Conservation (phyloP, 2,329 filamentous ascomycete genomes). For the Dothidotthia symphoricarpi region DNA sequence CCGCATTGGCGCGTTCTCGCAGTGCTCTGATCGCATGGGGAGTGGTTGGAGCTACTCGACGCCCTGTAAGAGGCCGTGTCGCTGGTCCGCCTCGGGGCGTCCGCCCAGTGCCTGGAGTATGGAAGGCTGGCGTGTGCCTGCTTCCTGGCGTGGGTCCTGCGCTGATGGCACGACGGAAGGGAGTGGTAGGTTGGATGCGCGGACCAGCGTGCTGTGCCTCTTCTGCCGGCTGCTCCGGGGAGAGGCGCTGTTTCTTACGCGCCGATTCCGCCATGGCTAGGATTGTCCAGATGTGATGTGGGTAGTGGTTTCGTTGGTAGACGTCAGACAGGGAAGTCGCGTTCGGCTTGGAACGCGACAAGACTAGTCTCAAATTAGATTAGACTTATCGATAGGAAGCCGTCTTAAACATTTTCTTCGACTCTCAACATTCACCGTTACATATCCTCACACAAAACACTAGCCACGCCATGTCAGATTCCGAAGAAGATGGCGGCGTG, state of each 20-base stretch:
- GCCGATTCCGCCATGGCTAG: constrained; percentile 38
- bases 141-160: constrained; percentile 35
- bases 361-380: constrained; percentile 2
- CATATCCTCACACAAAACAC: constrained; percentile 20
- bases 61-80: constrained; percentile 34
- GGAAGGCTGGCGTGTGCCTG: constrained; percentile 31
- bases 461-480: constrained; percentile 45
- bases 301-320: constrained; percentile 19
- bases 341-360: constrained; percentile 18
- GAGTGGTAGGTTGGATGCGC: constrained; percentile 29
- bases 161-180: constrained; percentile 37
- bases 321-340: constrained; percentile 19
- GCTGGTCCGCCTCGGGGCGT: constrained; percentile 37
- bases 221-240: constrained; percentile 30
- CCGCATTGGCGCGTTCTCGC: constrained; percentile 52
- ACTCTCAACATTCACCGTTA: constrained; percentile 9
- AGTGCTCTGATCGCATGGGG: constrained; percentile 57
- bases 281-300: constrained; percentile 6
- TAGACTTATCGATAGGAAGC: constrained; percentile 34
- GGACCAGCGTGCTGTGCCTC: constrained; percentile 24
- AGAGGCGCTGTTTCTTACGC: constrained; percentile 37
- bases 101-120: constrained; percentile 38
- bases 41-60: constrained; percentile 50
- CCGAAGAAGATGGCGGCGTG: constrained; percentile 45
- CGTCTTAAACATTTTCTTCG: constrained; percentile 26